Conservation (phyloP, 2,329 filamentous ascomycete genomes). For the Ophiocordyceps camponoti-saundersi region DNA sequence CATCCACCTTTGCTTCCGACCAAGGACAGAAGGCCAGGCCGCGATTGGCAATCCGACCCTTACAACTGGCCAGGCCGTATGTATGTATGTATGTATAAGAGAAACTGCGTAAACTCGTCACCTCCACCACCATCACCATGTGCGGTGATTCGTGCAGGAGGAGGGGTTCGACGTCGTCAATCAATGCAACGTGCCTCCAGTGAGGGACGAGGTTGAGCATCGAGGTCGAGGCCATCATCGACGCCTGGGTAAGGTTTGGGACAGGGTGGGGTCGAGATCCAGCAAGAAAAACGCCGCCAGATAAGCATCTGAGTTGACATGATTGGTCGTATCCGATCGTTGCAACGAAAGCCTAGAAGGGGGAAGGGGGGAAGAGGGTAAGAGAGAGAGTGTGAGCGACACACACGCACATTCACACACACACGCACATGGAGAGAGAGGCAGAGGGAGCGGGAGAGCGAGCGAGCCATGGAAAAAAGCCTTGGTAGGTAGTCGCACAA, state of each 20-base stretch:
- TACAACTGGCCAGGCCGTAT: not conserved
- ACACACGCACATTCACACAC: not conserved
- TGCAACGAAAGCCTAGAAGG: not conserved
- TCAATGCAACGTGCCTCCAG: not conserved
- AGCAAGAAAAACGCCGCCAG: conserved; percentile 14
- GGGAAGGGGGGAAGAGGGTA: not conserved
- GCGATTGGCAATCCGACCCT: not conserved
- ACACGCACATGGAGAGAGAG: too few species aligned
- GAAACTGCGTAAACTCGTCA: not conserved
- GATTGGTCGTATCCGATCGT: conserved; percentile 16
- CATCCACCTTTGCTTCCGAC: not conserved
- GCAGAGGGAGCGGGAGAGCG: not conserved
- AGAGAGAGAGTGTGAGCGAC: too few species aligned
- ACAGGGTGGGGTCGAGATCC: conserved; percentile 6
- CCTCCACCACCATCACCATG: not conserved
- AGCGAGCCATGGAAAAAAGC: not conserved
- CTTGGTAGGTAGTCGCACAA: not conserved
- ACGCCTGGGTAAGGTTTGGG: not conserved
- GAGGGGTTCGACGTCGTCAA: not conserved
- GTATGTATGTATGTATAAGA: not conserved
- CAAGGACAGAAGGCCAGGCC: not conserved
- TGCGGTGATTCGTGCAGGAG: not conserved
- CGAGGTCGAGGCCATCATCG: not conserved
- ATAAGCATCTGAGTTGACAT: conserved; percentile 19
- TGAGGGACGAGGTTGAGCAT: not conserved